These are phyloP conservation scores for Hyparrhenia diplandra DNA, from an alignment of 176 grass and related monocot species.

Conservation along the genomic window DNA sequence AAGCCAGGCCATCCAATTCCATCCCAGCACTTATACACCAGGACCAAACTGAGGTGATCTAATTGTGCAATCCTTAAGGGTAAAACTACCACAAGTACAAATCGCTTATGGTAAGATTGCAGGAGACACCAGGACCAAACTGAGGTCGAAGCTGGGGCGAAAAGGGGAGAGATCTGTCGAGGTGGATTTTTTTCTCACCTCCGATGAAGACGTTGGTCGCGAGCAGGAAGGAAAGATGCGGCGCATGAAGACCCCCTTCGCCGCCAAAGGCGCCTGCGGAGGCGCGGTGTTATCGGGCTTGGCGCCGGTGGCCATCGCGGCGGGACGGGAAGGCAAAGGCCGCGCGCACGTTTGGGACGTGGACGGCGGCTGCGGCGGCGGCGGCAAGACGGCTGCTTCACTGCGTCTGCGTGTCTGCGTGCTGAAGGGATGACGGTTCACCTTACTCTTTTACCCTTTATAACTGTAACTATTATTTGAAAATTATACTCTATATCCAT, in stretches of 20 bases:
- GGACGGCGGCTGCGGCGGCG: not conserved
- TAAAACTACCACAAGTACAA: not conserved
- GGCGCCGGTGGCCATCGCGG: conserved; percentile 27
- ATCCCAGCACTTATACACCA: not conserved
- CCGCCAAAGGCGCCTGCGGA: conserved; percentile 26
- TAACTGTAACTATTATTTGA: no score
- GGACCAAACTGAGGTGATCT: not conserved
- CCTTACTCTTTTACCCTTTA: no score
- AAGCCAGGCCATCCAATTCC: not conserved
- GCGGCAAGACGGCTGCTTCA: no score
- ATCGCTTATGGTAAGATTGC: not conserved
- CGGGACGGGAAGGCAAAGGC: not conserved
- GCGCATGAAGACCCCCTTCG: conserved; percentile 57
- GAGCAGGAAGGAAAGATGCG: conserved; percentile 73
- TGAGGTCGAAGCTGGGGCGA: no score
- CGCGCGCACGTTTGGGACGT: not conserved
- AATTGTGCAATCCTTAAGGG: not conserved
- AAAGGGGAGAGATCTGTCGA: no score
- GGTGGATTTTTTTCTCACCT: conserved; percentile 45
- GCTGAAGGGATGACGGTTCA: no score
- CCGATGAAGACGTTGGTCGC: conserved; percentile 72
- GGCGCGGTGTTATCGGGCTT: conserved; percentile 17
- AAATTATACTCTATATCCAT: no score
- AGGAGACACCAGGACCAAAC: not conserved
- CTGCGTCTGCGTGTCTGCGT: no score